These are phyloP conservation scores for Xerophyta viscosa DNA, from an alignment of 106 monocot species.

Conservation along the genomic window DNA sequence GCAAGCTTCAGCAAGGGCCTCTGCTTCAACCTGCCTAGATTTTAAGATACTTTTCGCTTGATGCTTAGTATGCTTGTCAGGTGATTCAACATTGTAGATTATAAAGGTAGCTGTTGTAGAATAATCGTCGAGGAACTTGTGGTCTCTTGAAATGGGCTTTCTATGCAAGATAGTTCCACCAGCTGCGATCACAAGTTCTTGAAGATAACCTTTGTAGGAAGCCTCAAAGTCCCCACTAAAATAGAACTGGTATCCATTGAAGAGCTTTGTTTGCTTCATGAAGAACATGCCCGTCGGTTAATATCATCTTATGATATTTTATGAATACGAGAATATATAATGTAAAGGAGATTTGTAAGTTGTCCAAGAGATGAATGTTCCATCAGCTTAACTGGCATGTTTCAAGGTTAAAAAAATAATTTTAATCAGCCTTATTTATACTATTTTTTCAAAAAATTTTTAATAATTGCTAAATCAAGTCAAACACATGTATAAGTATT, in stretches of 20 bases:
- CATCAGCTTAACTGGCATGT: too few relatives aligned
- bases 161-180: conserved; percentile 69
- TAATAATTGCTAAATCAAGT: too few relatives aligned
- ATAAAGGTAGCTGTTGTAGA: conserved; percentile 25
- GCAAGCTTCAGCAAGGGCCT: conserved; percentile 42
- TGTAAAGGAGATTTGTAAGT: too few relatives aligned
- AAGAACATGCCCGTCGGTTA: neutral
- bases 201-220: conserved; percentile 68
- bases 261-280: conserved; percentile 71
- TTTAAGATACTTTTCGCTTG: neutral
- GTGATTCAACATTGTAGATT: conserved; percentile 55
- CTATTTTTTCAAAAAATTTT: too few relatives aligned
- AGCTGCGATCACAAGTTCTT: conserved; percentile 65
- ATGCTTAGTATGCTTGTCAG: conserved; percentile 12
- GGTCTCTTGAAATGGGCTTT: conserved; percentile 54
- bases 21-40: conserved; percentile 35
- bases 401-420: too few relatives aligned
- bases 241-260: conserved; percentile 56
- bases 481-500: too few relatives aligned
- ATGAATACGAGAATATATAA: too few relatives aligned
- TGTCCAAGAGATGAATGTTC: too few relatives aligned
- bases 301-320: neutral
- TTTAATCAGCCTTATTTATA: too few relatives aligned
- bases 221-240: conserved; percentile 53
- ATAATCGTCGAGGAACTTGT: conserved; percentile 23